Base-by-base conservation (phyloP, 495 filamentous ascomycete species). In the Penicillium coffeae region DNA sequence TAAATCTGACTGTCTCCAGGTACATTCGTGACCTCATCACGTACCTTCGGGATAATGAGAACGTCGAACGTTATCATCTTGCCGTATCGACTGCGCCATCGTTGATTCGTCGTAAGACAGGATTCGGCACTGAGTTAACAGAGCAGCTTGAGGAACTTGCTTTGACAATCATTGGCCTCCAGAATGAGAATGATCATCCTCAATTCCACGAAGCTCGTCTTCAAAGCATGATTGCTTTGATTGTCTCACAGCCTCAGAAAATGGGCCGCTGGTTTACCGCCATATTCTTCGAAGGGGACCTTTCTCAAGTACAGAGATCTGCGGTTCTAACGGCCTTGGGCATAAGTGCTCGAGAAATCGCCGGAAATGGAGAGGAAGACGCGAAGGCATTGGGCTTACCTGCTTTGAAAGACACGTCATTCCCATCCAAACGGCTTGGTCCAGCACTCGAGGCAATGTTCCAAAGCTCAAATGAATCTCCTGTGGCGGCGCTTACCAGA, bases 271-370 rank as follows among this genome's bases (percentile, higher is more conserved):
- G 89, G 85, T 88, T 95, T 47, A 79, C 86, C 1, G 83, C 82
- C 45, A 84, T 86, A 0, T 95, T 92, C 68, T 97, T 95, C 60
- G 85, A 87, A 33, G 94, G 90, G 8, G 94, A 97, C 54, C 88
- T 92, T 56, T 95, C 90, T 0, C 73, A 96, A 38, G 77, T 81
- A 0, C 92, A 97, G 58, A 78, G 93, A 27, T 85, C 85, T 9
- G 81, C 86, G 0, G 75, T 96, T 32, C 83, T 97, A 32, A 86
- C 85, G 42, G 82, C 86, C 4, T 70, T 97, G 14, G 91, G 92
- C 12, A 70, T 99, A 0, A 80, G 84, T 38, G 89, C 88, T n/a
- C 79, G 93, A 36, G 93, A 97, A 64, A 65, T 99, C 1, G 90
- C 88, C 0, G 91, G 93, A 6, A 83, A 86, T 45, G 83, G 84